Evolutionary conservation across 257 asterid species (phyloP), one percentile per base, ranked within the genome.

Genomic region (Solanum gracilifrons): DNA sequence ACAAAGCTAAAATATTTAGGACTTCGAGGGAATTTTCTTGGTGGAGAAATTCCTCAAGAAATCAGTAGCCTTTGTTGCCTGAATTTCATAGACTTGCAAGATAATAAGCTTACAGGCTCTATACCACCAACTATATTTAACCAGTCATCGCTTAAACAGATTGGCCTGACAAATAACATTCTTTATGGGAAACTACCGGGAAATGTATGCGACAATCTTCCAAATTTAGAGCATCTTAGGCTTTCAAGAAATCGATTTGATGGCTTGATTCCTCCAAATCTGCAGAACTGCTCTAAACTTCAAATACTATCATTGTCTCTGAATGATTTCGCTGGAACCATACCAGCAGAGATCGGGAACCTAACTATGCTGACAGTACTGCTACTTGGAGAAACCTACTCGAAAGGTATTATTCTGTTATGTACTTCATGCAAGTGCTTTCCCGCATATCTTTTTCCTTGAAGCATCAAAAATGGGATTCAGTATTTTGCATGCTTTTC

Each of bases 181-280:
- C 87, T 87, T 27, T 89, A 86, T 39, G 91, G 91, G 41, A 73
- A 84, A 37, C 33, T 90, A 23, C 90, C 91, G 3, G 29, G 82
- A 58, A 83, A 58, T 27, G 15, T 89, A 58, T 90, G 92, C n/a
- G 60, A 82, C 6, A 18, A 20, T 39, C 88, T 5, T 88, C 90
- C 68, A 85, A 85, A 62, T 87, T 87, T 51, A n/a, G 69, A 82
- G 86, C 7, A 2, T 4, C 85, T 90, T 3, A 0, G 0, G 1
- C 87, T 90, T 12, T 1, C 82, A 2, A 0, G 2, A 1, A 83
- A 33, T 21, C 3, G 83, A 12, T 27, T 90, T 27, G 80, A 60
- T 12, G 92, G 91, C 9, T 58, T 72, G 18, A 86, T 91, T 75
- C 91, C 93, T 11, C 58, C 76, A 31, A 85, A 85, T 39, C 69